phyloP scores from a whole-genome alignment of 768 basidiomycete species.

The Pisolithus microcarpus region DNA sequence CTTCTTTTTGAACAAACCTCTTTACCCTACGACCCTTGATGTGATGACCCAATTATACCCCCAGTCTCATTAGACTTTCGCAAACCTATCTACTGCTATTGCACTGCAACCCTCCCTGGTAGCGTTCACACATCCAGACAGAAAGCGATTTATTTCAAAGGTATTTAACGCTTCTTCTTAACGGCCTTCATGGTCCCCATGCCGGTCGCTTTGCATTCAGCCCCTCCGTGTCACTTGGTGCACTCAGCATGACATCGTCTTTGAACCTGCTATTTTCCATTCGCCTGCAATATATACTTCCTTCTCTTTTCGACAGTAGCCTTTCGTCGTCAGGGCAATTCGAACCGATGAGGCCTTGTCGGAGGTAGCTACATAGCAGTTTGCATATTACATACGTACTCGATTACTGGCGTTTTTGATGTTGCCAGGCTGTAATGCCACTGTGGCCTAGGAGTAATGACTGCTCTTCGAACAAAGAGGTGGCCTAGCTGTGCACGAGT shows the following conservation, averaged over 20 bases:
- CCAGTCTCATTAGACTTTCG: constrained; percentile 27
- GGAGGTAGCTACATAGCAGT: constrained; percentile 1
- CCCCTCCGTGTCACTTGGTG: background rate
- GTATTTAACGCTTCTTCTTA: constrained; percentile 27
- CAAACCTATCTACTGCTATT: constrained; percentile 28
- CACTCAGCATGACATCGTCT: background rate
- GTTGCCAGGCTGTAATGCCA: constrained; percentile 24
- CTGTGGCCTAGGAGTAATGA: constrained; percentile 8
- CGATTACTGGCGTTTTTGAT: constrained; percentile 19
- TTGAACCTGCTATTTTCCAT: constrained; percentile 3
- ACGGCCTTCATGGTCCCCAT: constrained; percentile 17
- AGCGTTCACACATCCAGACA: constrained; percentile 16
- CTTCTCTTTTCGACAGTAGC: constrained; percentile 8
- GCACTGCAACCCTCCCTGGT: constrained; percentile 21
- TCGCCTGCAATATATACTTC: constrained; percentile 10
- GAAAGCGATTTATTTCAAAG: constrained; percentile 28
- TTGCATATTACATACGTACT: constrained; percentile 6
- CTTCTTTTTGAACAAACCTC: constrained; percentile 9
- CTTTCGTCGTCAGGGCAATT: background rate
- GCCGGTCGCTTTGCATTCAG: constrained; percentile 1
- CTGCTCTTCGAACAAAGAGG: too few species aligned
- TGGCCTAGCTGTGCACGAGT: constrained; percentile 18
- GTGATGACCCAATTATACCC: constrained; percentile 28
- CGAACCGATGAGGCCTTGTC: constrained; percentile 10
- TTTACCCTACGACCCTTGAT: constrained; percentile 29